Evolutionary conservation across 805 yeast species (phyloP), one percentile per base, ranked within the genome.

Genomic region (Tetrapisispora fleetii): DNA sequence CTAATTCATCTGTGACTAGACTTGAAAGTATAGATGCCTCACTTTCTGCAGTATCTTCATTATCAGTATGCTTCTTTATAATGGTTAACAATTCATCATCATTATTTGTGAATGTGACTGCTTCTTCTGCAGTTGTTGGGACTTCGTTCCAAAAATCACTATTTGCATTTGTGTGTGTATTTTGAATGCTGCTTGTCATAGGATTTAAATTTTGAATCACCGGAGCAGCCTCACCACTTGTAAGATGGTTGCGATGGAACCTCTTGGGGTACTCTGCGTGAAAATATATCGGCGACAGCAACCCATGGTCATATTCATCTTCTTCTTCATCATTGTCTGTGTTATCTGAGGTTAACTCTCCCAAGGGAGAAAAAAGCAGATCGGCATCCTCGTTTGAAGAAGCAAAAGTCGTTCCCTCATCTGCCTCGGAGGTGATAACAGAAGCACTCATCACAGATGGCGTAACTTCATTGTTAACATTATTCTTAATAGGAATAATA

Each of bases 61-160:
- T 37, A 14, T 37, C 27, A 17, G 30, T 19, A 28, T 37, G 24
- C 27, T 24, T 27, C 2, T 27, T 43, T 16, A 27, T 27, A 11
- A 37, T 36, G 9, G 35, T n/a, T 21, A 40, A 36, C 18, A 46
- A 22, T 21, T 46, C 48, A 21, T 46, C 48, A 28, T 35, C 41
- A n/a, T 38, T 45, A 17, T 30, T 45, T 21, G 36, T 40, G 18
- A 51, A 49, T 30, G 53, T 54, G 27, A 59, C 47, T 2, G 60
- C 57, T 22, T 57, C 62, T 45, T 59, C 59, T 17, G 51, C 50
- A n/a, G 63, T 57, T n/a, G 52, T 43, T 14, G 53, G 55, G 18
- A 63, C 65, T 41, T 61, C 67, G 43, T 62, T 63, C 67, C 67
- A 63, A 47, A 63, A 63, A 48, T 63, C 67, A 22, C 54, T 58